Evolutionary conservation across 1,139 yeast genomes (phyloP), one percentile per base, ranked within the genome.

Genomic region (Scheffersomyces insectosa): DNA sequence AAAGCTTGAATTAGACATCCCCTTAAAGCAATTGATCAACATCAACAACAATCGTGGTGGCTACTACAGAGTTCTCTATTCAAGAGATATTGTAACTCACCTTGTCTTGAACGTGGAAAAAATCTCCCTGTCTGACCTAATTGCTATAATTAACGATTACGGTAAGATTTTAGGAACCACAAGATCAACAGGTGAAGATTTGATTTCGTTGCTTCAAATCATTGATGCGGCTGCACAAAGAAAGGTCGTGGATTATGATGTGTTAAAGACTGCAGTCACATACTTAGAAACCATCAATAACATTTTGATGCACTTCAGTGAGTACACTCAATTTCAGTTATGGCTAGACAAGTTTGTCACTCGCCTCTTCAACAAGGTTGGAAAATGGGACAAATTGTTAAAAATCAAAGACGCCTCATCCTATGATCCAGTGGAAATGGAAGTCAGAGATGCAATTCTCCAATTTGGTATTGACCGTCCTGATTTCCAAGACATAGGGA

Each of bases 41-140:
- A 50, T 77, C 15, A 83, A 83, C 51, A 60, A 74, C 16, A 70
- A 74, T 44, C 65, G 74, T 43, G 66, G 72, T 15, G 83, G 82
- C 3, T 67, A 72, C 48, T 80, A 72, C 52, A 66, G 75, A 45
- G 69, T 59, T 0, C 45, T 56, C 7, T 68, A 66, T 45, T 54
- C 58, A 10, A 45, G 44, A 1, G 56, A 53, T 7, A 31, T 61
- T 20, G 42, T 59, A 39, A 56, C 55, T 3, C 58, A 62, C 36
- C 46, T 65, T 4, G 57, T 59, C 2, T 39, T 54, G 8, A 63
- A 61, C 33, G 20, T 31, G 15, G 34, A 31, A 4, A 44, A 43
- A 4, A 50, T 71, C 38, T 47, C 57, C 6, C 39, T 56, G 2
- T 46, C 55, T 15, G 79, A 75, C 41, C 61, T 68, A 35, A 52